phyloP scores from a whole-genome alignment of 2,329 filamentous ascomycete species.

The Huntiella moniliformis region DNA sequence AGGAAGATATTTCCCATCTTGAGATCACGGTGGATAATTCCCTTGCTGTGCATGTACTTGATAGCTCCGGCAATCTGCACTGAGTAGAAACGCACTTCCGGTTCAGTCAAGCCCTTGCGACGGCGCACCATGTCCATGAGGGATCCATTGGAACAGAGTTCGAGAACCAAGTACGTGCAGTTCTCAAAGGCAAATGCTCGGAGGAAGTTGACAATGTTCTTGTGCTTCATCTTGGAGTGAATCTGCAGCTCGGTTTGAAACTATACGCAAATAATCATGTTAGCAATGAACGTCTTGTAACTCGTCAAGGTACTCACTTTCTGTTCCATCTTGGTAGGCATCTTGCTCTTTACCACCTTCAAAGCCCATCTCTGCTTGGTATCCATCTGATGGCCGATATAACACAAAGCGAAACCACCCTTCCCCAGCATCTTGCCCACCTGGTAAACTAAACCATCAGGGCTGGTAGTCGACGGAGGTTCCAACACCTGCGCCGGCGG shows the following conservation, averaged over 20 bases:
- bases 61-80: constrained; percentile 92
- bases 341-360: constrained; percentile 69
- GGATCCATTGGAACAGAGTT: constrained; percentile 87
- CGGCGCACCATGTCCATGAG: constrained; percentile 96
- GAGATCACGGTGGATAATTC: constrained; percentile 88
- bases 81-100: constrained; percentile 83
- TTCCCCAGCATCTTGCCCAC: constrained; percentile 59
- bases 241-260: constrained; percentile 82
- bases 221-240: constrained; percentile 92
- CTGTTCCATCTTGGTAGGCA: constrained; percentile 68
- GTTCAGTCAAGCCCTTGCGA: constrained; percentile 74
- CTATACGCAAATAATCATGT: constrained; percentile 20
- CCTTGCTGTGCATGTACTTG: constrained; percentile 91
- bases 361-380: constrained; percentile 52
- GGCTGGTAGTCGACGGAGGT: constrained; percentile 48
- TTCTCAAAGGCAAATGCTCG: constrained; percentile 79
- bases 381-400: constrained; percentile 48
- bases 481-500: constrained; percentile 42
- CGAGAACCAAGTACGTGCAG: constrained; percentile 83
- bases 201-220: constrained; percentile 89
- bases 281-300: constrained; percentile 7
- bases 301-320: constrained; percentile 37
- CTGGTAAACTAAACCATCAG: constrained; percentile 52
- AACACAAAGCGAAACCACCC: constrained; percentile 68
- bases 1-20: constrained; percentile 98